Conservation (phyloP, 2,329 filamentous ascomycete genomes). For the Penicillium hesseltinei region DNA sequence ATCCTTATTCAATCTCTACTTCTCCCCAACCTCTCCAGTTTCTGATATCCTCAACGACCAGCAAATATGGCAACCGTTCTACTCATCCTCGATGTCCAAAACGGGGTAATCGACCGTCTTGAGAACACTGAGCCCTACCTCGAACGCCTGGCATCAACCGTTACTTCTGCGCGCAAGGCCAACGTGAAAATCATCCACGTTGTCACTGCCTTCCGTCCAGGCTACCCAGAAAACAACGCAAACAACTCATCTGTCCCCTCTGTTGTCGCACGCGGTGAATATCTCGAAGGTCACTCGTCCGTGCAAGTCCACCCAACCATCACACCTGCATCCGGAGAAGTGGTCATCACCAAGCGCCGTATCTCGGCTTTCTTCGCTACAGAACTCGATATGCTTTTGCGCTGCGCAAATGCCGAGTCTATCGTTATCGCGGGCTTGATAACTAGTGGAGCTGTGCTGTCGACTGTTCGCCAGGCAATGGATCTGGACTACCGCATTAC, state of each 20-base stretch:
- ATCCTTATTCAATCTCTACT: background rate
- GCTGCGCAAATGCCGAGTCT: slow-evolving; percentile 26
- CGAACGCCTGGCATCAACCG: slow-evolving; percentile 17
- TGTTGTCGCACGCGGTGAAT: slow-evolving; percentile 20
- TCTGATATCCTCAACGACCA: background rate
- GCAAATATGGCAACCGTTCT: slow-evolving; percentile 27
- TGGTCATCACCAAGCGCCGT: slow-evolving; percentile 36
- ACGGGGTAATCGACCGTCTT: slow-evolving; percentile 28
- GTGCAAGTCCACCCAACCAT: slow-evolving; percentile 23
- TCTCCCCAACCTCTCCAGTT: background rate
- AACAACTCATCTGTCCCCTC: slow-evolving; percentile 23
- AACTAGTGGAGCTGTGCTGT: slow-evolving; percentile 40
- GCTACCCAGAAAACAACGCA: slow-evolving; percentile 31
- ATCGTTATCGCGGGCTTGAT: slow-evolving; percentile 37
- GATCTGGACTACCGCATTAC: slow-evolving; percentile 39
- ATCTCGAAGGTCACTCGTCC: slow-evolving; percentile 25
- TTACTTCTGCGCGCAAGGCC: slow-evolving; percentile 27
- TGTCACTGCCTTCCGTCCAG: slow-evolving; percentile 32
- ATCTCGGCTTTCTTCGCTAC: slow-evolving; percentile 38
- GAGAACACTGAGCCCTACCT: slow-evolving; percentile 24
- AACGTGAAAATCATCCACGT: slow-evolving; percentile 35
- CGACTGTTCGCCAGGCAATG: slow-evolving; percentile 36
- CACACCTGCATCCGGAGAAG: slow-evolving; percentile 24
- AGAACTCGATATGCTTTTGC: slow-evolving; percentile 37
- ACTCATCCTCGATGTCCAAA: slow-evolving; percentile 39